A percentile compares a stretch with the other conserved stretches of the same genome.
Conservation (phyloP, 2,329 filamentous ascomycete species). For the Alternaria sp. region DNA sequence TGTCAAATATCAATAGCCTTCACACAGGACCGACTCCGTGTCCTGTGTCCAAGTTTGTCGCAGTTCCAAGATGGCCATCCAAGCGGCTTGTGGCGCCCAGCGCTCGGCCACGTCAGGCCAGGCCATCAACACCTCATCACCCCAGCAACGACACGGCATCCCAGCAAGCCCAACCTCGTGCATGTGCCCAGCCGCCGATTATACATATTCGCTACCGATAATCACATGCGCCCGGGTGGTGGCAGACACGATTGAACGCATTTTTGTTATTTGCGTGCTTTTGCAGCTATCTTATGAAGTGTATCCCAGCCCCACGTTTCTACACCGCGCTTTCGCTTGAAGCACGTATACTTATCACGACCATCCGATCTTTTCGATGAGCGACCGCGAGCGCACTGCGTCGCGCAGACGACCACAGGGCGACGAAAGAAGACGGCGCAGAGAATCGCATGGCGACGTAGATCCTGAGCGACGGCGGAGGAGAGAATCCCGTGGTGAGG, state of each 20-base stretch:
- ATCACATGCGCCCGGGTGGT: conserved; percentile 2
- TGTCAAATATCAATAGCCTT: neutral
- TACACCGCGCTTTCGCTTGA: conserved; percentile 9
- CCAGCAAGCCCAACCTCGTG: conserved; percentile 23
- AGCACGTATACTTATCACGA: neutral
- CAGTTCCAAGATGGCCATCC: conserved; percentile 17
- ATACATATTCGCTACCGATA: conserved; percentile 35
- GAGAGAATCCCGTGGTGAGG: conserved; percentile 26
- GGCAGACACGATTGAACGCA: neutral
- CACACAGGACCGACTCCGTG: neutral
- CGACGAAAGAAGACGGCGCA: conserved; percentile 37
- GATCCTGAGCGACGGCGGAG: conserved; percentile 29
- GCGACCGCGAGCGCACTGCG: conserved; percentile 31
- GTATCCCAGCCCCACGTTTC: conserved; percentile 24
- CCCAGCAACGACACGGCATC: conserved; percentile 35
- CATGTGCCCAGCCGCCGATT: conserved; percentile 21
- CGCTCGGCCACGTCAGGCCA: conserved; percentile 35
- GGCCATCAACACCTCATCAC: conserved; percentile 31
- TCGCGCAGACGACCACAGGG: conserved; percentile 32
- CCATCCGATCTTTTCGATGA: conserved; percentile 16
- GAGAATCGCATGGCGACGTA: conserved; percentile 35
- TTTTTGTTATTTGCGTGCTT: conserved; percentile 7
- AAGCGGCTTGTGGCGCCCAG: conserved; percentile 19
- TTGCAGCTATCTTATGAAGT: conserved; percentile 3
- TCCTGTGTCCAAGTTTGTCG: neutral